Conservation (phyloP, 2,329 filamentous ascomycete species). For the Laburnicola sp. region DNA sequence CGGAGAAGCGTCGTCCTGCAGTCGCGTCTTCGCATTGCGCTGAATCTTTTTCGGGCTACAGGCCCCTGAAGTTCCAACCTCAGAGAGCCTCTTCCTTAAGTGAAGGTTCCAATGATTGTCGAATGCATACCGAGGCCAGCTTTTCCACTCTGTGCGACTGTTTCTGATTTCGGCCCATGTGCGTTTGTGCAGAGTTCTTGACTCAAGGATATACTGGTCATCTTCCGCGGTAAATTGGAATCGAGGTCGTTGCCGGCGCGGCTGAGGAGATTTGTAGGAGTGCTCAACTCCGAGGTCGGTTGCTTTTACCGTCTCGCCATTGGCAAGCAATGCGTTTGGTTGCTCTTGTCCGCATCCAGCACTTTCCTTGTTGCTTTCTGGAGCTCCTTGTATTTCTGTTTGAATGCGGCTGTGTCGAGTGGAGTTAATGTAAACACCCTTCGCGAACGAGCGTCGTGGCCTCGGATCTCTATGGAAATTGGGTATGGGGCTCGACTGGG, state of each 20-base stretch:
- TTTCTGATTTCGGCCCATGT: conserved; percentile 30
- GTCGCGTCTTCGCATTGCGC: conserved; percentile 5
- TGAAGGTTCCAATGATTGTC: conserved; percentile 18
- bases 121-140: conserved; percentile 21
- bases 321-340: background rate
- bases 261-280: background rate
- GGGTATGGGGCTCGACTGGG: conserved; percentile 20
- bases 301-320: background rate
- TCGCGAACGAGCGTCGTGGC: conserved; percentile 2
- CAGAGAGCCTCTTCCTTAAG: conserved; percentile 13
- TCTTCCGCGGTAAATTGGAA: conserved; percentile 40
- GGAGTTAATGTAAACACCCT: background rate
- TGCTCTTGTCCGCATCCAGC: background rate
- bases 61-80: background rate
- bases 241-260: background rate
- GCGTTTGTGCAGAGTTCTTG: conserved; percentile 27
- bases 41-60: background rate
- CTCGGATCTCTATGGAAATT: background rate
- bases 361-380: background rate
- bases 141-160: conserved; percentile 24
- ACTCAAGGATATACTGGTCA: conserved; percentile 42
- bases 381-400: background rate
- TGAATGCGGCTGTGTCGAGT: background rate
- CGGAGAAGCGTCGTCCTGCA: background rate
- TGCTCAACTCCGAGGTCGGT: background rate